phyloP scores from a whole-genome alignment of 345 rosid genomes.

The Linum tenue region DNA sequence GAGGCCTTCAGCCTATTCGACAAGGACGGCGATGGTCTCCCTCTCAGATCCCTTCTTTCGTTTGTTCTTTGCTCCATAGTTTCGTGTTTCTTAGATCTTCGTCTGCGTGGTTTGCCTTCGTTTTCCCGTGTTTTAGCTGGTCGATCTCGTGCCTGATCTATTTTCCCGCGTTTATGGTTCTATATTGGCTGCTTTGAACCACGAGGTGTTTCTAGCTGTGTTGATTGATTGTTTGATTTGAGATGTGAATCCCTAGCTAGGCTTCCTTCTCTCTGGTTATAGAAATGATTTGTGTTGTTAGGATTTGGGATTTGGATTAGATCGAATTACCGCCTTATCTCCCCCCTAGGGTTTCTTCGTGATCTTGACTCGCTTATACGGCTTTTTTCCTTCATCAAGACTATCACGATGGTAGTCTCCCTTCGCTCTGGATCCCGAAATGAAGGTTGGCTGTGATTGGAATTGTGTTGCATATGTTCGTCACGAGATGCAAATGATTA shows the following conservation, averaged over 20 bases:
- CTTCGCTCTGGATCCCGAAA: background rate
- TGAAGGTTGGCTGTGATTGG: background rate
- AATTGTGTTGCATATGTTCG: background rate
- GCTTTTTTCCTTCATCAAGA: background rate
- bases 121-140: background rate
- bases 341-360: background rate
- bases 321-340: background rate
- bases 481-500: background rate
- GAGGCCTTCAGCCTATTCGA: slow-evolving; percentile 1
- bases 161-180: background rate
- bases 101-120: background rate
- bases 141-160: background rate
- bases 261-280: background rate
- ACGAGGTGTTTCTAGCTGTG: background rate
- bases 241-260: background rate
- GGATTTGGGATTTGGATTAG: background rate
- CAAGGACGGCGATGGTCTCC: slow-evolving; percentile 1
- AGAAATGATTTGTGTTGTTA: too few relatives aligned
- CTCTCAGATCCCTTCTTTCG: background rate
- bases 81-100: background rate
- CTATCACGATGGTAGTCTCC: background rate
- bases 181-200: background rate
- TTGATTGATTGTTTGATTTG: background rate
- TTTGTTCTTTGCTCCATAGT: too few relatives aligned
- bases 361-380: background rate